phyloP scores from a whole-genome alignment of 345 rosid genomes.

The Camelina laxa region DNA sequence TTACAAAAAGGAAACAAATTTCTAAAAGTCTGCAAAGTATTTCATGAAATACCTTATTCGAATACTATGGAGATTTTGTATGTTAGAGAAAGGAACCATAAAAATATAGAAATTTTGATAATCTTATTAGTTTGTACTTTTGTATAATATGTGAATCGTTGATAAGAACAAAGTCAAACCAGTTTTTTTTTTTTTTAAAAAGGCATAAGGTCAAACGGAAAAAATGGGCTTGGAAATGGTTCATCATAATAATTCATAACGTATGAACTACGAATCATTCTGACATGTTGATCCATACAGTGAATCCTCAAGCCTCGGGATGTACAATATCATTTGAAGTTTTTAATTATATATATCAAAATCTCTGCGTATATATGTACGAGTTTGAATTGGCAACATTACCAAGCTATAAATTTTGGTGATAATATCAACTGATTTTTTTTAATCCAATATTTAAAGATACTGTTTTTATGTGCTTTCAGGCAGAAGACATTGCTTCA shows the following conservation, averaged over 20 bases:
- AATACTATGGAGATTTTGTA: not conserved
- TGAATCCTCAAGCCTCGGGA: not conserved
- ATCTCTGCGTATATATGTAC: not conserved
- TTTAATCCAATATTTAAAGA: not conserved
- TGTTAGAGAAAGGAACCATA: not conserved
- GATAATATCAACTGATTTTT: not conserved
- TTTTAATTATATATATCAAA: not conserved
- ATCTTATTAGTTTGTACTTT: not conserved
- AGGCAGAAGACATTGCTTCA: not conserved
- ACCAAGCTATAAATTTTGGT: not conserved
- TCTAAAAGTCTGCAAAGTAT: no score
- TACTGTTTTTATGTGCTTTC: not conserved
- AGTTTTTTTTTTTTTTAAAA: not conserved
- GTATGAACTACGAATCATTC: not conserved
- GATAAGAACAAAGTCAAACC: no score
- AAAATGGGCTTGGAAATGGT: not conserved
- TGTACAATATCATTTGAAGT: not conserved
- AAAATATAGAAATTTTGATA: not conserved
- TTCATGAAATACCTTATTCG: not conserved
- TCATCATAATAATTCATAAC: not conserved
- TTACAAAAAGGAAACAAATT: no score
- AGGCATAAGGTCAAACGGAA: not conserved
- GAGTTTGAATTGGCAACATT: not conserved
- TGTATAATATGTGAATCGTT: not conserved
- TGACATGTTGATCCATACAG: not conserved